These are phyloP conservation scores for Elongisporangium prolatum DNA, from an alignment of 352 stramenopile species.

Conservation along the genomic window DNA sequence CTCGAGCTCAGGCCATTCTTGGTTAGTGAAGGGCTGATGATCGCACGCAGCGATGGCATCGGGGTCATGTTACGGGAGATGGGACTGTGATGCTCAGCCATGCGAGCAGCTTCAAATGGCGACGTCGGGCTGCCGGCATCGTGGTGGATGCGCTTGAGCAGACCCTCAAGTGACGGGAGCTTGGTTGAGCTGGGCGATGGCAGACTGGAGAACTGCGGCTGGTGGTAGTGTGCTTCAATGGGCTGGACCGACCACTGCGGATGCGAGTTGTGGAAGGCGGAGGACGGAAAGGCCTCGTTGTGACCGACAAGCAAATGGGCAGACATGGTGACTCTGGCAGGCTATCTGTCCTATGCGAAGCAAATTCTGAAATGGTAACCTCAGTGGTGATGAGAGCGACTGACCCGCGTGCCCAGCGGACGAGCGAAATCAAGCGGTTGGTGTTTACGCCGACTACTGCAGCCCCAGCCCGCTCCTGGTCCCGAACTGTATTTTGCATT, in stretches of 20 bases:
- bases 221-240: neutral
- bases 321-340: conserved; percentile 4
- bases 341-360: conserved; percentile 2
- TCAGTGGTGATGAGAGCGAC: neutral
- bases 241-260: conserved; percentile 1
- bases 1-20: conserved; percentile 13
- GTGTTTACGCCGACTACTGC: conserved; percentile 25
- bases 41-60: conserved; percentile 47
- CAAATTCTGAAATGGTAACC: conserved; percentile 27
- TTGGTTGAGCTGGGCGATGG: conserved; percentile 30
- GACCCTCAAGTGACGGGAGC: conserved; percentile 55
- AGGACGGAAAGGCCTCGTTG: conserved; percentile 1
- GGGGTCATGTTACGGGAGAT: conserved; percentile 15
- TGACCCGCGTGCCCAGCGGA: conserved; percentile 6
- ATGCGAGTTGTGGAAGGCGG: conserved; percentile 3
- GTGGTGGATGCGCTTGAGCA: conserved; percentile 64
- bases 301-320: neutral
- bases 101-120: conserved; percentile 1
- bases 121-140: neutral
- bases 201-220: conserved; percentile 4
- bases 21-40: conserved; percentile 46
- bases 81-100: conserved; percentile 21
- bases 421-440: conserved; percentile 21
- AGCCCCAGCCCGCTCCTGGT: conserved; percentile 2
- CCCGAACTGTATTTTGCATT: conserved; percentile 1